These are phyloP conservation scores for Russula virescens DNA, from an alignment of 768 basidiomycete genomes.

Conservation along the genomic window DNA sequence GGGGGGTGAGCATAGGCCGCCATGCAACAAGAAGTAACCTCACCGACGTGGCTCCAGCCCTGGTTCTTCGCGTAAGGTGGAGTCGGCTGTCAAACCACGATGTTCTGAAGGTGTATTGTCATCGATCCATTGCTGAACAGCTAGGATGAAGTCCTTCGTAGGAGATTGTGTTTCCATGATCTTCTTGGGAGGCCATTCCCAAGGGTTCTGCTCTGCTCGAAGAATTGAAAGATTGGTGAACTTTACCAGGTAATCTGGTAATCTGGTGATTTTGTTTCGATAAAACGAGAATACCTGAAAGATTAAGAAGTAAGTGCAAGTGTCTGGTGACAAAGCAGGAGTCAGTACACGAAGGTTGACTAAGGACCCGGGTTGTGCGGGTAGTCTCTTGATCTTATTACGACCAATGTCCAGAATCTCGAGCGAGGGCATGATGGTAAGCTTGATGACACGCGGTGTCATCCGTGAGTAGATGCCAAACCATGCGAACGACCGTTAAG, in stretches of 20 bases:
- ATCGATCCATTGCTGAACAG: slow-evolving; percentile 73
- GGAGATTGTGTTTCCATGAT: slow-evolving; percentile 45
- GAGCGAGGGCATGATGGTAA: slow-evolving; percentile 77
- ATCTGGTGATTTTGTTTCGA: slow-evolving; percentile 72
- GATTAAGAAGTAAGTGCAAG: neutral
- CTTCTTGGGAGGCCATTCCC: slow-evolving; percentile 82
- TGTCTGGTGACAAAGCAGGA: neutral
- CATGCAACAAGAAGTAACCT: neutral
- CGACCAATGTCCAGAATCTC: slow-evolving; percentile 94
- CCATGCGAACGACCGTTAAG: slow-evolving; percentile 22
- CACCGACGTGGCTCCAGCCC: slow-evolving; percentile 38
- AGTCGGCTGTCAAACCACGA: slow-evolving; percentile 43
- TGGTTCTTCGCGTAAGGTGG: slow-evolving; percentile 41
- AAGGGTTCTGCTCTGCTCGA: slow-evolving; percentile 85
- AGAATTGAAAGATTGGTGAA: slow-evolving; percentile 72
- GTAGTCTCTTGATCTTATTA: slow-evolving; percentile 81
- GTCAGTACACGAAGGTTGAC: slow-evolving; percentile 60
- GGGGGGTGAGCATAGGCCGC: slow-evolving; percentile 28
- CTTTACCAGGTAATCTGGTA: slow-evolving; percentile 73
- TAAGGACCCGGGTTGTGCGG: slow-evolving; percentile 73
- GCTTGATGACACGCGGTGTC: slow-evolving; percentile 37
- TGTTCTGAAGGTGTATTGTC: slow-evolving; percentile 36
- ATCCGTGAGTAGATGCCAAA: neutral
- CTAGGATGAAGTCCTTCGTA: slow-evolving; percentile 66
- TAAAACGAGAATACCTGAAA: slow-evolving; percentile 78